phyloP scores from a whole-genome alignment of 176 grass and related monocot genomes.

The Urochloa ruziziensis region DNA sequence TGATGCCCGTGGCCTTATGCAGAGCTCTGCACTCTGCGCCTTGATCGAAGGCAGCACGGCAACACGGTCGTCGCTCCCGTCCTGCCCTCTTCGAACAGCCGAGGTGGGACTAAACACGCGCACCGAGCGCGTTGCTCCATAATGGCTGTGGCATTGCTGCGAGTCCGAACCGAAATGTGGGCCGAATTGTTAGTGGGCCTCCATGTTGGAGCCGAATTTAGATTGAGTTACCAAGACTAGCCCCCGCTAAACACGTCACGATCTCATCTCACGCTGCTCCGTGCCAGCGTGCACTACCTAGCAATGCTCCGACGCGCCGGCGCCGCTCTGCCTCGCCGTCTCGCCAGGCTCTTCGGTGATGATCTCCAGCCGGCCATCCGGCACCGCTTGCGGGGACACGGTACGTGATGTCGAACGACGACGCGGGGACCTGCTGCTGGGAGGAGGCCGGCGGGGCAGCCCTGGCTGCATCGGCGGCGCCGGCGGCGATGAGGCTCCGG shows the following conservation, averaged over 20 bases:
- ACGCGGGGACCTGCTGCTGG: background rate
- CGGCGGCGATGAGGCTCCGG: background rate
- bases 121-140: background rate
- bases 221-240: background rate
- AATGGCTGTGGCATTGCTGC: too few relatives aligned
- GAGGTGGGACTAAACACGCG: background rate
- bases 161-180: background rate
- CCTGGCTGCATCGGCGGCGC: too few relatives aligned
- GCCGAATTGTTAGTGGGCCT: background rate
- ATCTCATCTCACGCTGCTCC: background rate
- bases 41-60: too few relatives aligned
- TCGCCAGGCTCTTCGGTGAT: constrained; percentile 5
- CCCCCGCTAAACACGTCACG: background rate
- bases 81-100: rapidly evolving
- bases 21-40: too few relatives aligned
- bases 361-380: constrained; percentile 7
- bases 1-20: too few relatives aligned
- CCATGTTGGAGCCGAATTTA: background rate
- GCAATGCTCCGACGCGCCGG: constrained; percentile 13
- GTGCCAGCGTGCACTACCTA: background rate
- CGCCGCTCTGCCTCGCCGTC: background rate
- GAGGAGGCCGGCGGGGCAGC: background rate
- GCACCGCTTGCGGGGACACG: background rate
- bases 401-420: constrained; percentile 9
- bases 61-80: too few relatives aligned